Percentiles rank a stretch among this genome's conserved stretches.
Evolutionary conservation across 176 grass and related monocot genomes (phyloP).

Genomic region (Thinopyrum elongatum): DNA sequence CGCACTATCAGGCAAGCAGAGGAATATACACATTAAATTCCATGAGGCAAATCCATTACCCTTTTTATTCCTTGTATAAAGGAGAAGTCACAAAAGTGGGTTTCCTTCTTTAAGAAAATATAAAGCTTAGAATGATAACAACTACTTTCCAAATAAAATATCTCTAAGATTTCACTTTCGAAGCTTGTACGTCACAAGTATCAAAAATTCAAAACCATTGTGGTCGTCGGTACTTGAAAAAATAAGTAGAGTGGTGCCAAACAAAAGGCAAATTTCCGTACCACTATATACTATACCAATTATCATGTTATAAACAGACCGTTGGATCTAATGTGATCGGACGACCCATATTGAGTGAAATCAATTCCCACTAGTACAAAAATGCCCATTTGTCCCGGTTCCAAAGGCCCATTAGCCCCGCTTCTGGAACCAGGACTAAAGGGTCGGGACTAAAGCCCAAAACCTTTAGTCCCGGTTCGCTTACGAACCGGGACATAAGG

Average conservation of each 20-base stretch:
- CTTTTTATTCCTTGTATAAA: background rate
- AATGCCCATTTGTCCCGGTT: no score
- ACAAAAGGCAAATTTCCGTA: background rate
- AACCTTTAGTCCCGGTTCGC: no score
- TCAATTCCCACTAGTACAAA: no score
- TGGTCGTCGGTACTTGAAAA: background rate
- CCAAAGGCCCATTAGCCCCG: no score
- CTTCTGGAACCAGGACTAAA: no score
- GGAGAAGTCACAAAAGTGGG: background rate
- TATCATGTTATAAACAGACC: no score
- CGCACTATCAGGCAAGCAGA: background rate
- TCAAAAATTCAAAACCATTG: background rate
- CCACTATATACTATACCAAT: no score
- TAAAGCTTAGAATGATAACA: background rate
- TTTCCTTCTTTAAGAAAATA: background rate
- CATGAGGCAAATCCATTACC: background rate
- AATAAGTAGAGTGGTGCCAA: background rate
- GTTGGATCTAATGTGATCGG: no score
- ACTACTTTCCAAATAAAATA: background rate
- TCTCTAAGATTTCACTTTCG: background rate
- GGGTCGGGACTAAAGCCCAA: no score
- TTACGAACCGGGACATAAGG: no score
- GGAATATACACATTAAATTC: background rate
- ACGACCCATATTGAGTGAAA: no score
- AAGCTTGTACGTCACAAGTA: background rate